These are phyloP conservation scores for Vitis hybrid DNA, from an alignment of 177 flowering plant genomes.

Conservation along the genomic window DNA sequence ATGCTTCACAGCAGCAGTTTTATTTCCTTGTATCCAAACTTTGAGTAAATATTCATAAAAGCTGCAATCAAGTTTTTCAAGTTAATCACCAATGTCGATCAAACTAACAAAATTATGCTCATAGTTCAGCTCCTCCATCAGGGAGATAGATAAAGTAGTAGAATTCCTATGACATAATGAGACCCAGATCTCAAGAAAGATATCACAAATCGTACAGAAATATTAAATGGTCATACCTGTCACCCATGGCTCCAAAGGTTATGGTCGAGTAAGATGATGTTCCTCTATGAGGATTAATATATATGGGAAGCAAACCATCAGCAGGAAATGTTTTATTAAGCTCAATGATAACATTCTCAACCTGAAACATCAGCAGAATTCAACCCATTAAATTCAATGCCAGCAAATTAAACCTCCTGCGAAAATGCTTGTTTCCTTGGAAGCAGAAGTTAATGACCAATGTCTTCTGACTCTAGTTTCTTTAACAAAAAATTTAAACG, in stretches of 20 bases:
- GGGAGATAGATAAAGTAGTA: neutral
- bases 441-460: no score
- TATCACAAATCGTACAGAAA: neutral
- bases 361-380: slow-evolving; percentile 48
- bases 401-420: neutral
- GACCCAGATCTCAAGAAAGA: neutral
- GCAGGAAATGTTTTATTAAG: slow-evolving; percentile 72
- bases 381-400: slow-evolving; percentile 5
- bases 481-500: neutral
- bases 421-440: no score
- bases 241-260: slow-evolving; percentile 99
- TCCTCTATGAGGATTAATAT: slow-evolving; percentile 77
- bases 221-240: slow-evolving; percentile 52
- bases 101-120: neutral
- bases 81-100: slow-evolving; percentile 8
- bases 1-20: slow-evolving; percentile 72
- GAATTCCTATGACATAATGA: neutral
- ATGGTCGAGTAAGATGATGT: slow-evolving; percentile 62
- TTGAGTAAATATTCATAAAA: slow-evolving; percentile 96
- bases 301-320: slow-evolving; percentile 96
- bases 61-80: slow-evolving; percentile 46
- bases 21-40: slow-evolving; percentile 98
- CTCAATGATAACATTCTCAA: slow-evolving; percentile 68
- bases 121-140: neutral
- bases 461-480: neutral